phyloP scores from a whole-genome alignment of 2,329 filamentous ascomycete genomes.

The Colletotrichum gloeosporioides region DNA sequence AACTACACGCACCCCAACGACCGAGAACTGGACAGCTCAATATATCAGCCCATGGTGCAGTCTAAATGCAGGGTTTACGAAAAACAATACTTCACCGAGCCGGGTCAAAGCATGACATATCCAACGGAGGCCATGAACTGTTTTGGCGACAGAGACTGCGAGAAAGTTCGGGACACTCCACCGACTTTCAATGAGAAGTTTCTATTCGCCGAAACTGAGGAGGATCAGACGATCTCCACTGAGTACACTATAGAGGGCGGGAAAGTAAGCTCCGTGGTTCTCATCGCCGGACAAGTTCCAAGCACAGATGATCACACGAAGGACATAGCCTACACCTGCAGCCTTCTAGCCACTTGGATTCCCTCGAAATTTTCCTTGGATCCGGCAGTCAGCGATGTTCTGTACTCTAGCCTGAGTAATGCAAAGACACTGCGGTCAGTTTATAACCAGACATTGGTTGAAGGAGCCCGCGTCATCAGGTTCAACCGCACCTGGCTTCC shows the following conservation, averaged over 20 bases:
- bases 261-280: neutral
- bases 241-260: neutral
- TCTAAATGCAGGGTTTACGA: neutral
- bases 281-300: neutral
- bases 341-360: neutral
- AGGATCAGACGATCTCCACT: neutral
- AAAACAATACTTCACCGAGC: neutral
- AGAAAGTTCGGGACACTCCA: neutral
- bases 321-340: neutral
- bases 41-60: neutral
- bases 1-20: neutral
- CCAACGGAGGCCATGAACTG: neutral
- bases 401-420: neutral
- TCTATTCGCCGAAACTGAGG: neutral
- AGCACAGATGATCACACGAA: too few relatives aligned
- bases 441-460: neutral
- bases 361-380: neutral
- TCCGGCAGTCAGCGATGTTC: neutral
- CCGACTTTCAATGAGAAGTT: neutral
- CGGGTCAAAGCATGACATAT: neutral
- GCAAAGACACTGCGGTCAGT: neutral
- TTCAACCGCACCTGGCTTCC: neutral
- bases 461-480: neutral
- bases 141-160: neutral
- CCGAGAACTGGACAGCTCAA: neutral